A percentile compares a stretch with the other conserved stretches of the same genome.
Evolutionary conservation across 805 yeast genomes (phyloP).

Genomic region (Tetrapisispora nanseiensis): DNA sequence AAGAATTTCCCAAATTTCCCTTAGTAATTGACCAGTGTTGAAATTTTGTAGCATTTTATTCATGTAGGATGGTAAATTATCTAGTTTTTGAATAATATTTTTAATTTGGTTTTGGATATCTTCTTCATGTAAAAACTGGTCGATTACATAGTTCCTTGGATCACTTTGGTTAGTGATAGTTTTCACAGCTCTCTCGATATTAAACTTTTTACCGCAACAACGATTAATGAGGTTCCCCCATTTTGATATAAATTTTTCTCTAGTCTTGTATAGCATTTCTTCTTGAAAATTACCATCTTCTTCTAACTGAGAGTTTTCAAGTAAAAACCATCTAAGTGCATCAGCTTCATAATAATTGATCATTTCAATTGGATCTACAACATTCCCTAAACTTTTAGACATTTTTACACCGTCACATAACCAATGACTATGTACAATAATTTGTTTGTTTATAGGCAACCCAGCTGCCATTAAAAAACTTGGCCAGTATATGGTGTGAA

Average conservation of each 20-base stretch:
- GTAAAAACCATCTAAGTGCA: constrained; percentile 61
- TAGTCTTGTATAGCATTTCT: constrained; percentile 37
- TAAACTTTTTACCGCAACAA: constrained; percentile 61
- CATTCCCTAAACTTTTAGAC: constrained; percentile 91
- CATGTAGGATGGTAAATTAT: constrained; percentile 33
- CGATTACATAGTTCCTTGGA: constrained; percentile 1
- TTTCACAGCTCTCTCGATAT: constrained; percentile 38
- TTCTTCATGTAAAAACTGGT: constrained; percentile 4
- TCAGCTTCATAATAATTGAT: constrained; percentile 59
- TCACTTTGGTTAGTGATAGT: constrained; percentile 9
- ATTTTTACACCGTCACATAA: constrained; percentile 78
- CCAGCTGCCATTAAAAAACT: constrained; percentile 78
- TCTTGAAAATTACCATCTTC: constrained; percentile 75
- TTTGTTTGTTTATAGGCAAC: constrained; percentile 55
- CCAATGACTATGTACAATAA: constrained; percentile 94
- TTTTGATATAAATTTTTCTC: constrained; percentile 68
- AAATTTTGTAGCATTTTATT: constrained; percentile 35
- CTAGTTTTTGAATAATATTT: constrained; percentile 27
- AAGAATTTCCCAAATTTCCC: constrained; percentile 48
- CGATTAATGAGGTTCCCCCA: constrained; percentile 73
- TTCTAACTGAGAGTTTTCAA: constrained; percentile 64
- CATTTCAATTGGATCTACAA: constrained; percentile 77
- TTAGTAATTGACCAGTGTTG: constrained; percentile 47
- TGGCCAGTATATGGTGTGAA: constrained; percentile 94
- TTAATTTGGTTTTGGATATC: constrained; percentile 14